Evolutionary conservation across 129 eudicot species (phyloP).

Genomic region (Scalesia atractyloides): DNA sequence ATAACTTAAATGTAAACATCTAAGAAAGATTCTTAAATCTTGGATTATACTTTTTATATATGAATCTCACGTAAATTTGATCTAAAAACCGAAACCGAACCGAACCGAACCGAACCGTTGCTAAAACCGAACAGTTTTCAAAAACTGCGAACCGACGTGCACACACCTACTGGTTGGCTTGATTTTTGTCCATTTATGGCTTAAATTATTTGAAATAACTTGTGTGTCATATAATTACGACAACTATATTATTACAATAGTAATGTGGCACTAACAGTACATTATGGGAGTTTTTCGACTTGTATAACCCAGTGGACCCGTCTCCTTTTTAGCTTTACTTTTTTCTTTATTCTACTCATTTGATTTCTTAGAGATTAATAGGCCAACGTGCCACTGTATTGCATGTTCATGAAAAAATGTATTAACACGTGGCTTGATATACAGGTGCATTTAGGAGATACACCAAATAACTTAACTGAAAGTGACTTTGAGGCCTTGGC

Average conservation of each 20-base stretch:
- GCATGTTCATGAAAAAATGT: background rate
- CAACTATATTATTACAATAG: background rate
- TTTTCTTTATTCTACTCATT: background rate
- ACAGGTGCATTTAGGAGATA: constrained; percentile 98
- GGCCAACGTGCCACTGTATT: constrained; percentile 6
- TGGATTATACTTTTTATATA: too few relatives aligned
- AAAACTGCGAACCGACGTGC: too few relatives aligned
- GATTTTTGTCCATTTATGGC: background rate
- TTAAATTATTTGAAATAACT: background rate
- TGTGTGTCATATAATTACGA: background rate
- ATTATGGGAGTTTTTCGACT: background rate
- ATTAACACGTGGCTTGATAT: constrained; percentile 22
- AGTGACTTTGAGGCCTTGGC: constrained; percentile 81
- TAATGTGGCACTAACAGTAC: background rate
- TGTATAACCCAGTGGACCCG: background rate
- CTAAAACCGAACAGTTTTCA: too few relatives aligned
- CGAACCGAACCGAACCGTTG: too few relatives aligned
- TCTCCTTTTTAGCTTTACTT: background rate
- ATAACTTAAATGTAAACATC: too few relatives aligned
- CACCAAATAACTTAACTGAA: constrained; percentile 92
- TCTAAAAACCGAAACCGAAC: too few relatives aligned
- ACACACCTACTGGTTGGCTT: background rate
- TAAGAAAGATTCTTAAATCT: too few relatives aligned
- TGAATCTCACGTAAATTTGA: too few relatives aligned
- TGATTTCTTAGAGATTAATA: background rate